phyloP scores from a whole-genome alignment of 2,329 filamentous ascomycete species.

The Trichophaea hybrida region DNA sequence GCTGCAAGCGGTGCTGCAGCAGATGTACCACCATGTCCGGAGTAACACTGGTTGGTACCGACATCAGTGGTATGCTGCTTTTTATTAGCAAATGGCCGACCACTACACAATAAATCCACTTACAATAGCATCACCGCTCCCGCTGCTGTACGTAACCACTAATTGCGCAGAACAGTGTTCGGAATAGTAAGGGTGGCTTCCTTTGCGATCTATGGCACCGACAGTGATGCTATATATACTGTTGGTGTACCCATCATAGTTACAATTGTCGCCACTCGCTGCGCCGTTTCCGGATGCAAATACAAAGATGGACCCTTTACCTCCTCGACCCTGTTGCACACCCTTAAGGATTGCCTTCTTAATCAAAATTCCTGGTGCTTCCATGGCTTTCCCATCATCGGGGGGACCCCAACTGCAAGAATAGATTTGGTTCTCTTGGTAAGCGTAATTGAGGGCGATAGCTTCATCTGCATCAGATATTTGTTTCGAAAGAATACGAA shows the following conservation, averaged over 20 bases:
- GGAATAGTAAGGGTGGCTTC: constrained; percentile 87
- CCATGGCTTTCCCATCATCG: constrained; percentile 88
- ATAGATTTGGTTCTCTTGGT: constrained; percentile 86
- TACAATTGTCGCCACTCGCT: constrained; percentile 79
- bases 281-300: constrained; percentile 96
- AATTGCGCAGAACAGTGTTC: constrained; percentile 91
- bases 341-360: constrained; percentile 81
- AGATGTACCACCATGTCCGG: constrained; percentile 81
- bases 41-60: constrained; percentile 63
- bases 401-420: constrained; percentile 98
- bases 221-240: constrained; percentile 98
- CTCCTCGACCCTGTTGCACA: constrained; percentile 70
- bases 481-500: constrained; percentile 79
- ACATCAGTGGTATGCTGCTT: constrained; percentile 80
- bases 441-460: constrained; percentile 79
- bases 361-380: constrained; percentile 78
- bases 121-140: constrained; percentile 68
- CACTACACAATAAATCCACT: constrained; percentile 27
- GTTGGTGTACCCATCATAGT: constrained; percentile 98
- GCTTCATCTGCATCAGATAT: constrained; percentile 92
- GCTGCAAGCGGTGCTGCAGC: constrained; percentile 86
- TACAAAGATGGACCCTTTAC: constrained; percentile 82
- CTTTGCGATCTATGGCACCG: constrained; percentile 75
- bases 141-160: constrained; percentile 93
- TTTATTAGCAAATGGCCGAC: constrained; percentile 20